Evolutionary conservation across 169 alveolate species (phyloP).

Genomic region (Plasmodium sp.): DNA sequence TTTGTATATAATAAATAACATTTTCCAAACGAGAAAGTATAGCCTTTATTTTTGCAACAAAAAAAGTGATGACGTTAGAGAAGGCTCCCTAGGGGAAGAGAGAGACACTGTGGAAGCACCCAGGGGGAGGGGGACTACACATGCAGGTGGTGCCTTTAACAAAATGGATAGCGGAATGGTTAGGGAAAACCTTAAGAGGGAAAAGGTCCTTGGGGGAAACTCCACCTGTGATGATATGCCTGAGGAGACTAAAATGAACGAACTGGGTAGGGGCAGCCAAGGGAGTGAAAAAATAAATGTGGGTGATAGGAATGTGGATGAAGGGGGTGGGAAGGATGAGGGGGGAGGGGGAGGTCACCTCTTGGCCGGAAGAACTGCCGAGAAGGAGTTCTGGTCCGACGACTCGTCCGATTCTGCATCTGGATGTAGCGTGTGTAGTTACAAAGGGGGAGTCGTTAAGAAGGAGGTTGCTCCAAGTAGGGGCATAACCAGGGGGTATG

Average conservation of each 20-base stretch:
- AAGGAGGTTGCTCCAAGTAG: not conserved
- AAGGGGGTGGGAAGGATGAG: not conserved
- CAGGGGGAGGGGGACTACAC: not conserved
- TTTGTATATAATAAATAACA: conserved; percentile 41
- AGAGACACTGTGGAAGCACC: not conserved
- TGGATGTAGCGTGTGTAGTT: conserved; percentile 20
- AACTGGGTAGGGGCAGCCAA: not conserved
- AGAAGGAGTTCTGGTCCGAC: not conserved
- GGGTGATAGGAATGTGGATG: not conserved
- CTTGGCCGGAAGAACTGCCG: not conserved
- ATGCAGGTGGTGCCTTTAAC: not conserved
- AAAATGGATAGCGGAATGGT: not conserved
- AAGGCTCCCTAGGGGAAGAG: not conserved
- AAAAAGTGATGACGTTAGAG: conserved; percentile 1
- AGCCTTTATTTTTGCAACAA: conserved; percentile 30
- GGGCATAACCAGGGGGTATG: conserved; percentile 30
- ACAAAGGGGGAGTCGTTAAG: not conserved
- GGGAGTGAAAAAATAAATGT: not conserved
- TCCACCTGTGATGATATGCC: not conserved
- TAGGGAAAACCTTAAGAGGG: not conserved
- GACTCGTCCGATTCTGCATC: conserved; percentile 7
- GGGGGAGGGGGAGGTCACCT: not conserved
- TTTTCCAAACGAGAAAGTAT: conserved; percentile 46
- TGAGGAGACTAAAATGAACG: conserved; percentile 10
- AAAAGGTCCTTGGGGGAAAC: not conserved